A percentile compares a stretch with the other conserved stretches of the same genome.
Evolutionary conservation across 1,284 basidiomycete genomes (phyloP).

Genomic region (Naganishia liquefaciens): DNA sequence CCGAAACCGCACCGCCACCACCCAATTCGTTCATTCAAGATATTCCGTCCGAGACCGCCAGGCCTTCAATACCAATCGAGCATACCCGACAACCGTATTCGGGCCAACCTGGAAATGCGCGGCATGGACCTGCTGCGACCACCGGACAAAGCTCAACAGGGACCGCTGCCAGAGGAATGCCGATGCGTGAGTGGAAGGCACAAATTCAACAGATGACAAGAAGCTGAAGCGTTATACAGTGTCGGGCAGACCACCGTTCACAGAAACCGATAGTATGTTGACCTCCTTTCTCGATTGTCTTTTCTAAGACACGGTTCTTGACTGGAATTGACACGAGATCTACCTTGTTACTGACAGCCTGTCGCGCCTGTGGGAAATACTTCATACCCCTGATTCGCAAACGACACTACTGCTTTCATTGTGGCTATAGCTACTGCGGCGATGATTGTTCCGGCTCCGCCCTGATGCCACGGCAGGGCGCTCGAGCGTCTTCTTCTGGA

Average conservation of each 20-base stretch:
- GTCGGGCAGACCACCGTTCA: slow-evolving; percentile 51
- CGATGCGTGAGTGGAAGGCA: slow-evolving; percentile 43
- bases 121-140: background rate
- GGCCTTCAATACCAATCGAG: slow-evolving; percentile 14
- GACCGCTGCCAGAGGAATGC: slow-evolving; percentile 33
- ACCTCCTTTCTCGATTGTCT: background rate
- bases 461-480: slow-evolving; percentile 47
- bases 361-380: slow-evolving; percentile 49
- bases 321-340: background rate
- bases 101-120: background rate
- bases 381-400: slow-evolving; percentile 51
- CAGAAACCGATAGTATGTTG: slow-evolving; percentile 46
- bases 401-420: slow-evolving; percentile 49
- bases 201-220: slow-evolving; percentile 12
- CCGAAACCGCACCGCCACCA: background rate
- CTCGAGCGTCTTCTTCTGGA: slow-evolving; percentile 30
- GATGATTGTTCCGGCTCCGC: slow-evolving; percentile 51
- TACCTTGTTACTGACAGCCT: slow-evolving; percentile 38
- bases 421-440: slow-evolving; percentile 52
- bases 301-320: too few relatives aligned
- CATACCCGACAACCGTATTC: slow-evolving; percentile 17
- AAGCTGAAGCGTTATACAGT: slow-evolving; percentile 37
- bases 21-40: too few relatives aligned
- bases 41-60: too few relatives aligned
- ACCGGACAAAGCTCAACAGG: background rate